Conservation (phyloP, 2,329 filamentous ascomycete species). For the Myriosclerotinia curreyana region DNA sequence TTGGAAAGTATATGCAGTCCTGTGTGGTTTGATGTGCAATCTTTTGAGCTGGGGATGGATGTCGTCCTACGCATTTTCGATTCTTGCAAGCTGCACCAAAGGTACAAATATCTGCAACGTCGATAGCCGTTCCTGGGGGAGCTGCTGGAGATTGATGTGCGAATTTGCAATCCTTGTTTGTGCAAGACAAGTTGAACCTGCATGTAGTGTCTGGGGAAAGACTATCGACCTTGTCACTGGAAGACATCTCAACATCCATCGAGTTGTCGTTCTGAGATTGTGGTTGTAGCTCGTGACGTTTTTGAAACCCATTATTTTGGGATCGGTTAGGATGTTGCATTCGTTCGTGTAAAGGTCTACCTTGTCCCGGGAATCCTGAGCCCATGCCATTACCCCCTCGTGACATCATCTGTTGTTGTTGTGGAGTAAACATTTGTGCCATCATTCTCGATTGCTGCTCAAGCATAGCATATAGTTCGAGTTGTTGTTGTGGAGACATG, state of each 20-base stretch:
- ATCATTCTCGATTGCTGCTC: constrained; percentile 88
- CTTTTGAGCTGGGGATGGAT: constrained; percentile 85
- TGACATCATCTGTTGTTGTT: constrained; percentile 43
- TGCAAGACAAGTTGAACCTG: constrained; percentile 86
- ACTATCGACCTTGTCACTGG: constrained; percentile 50
- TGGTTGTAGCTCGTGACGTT: constrained; percentile 30
- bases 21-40: constrained; percentile 75
- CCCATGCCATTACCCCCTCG: constrained; percentile 45
- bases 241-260: constrained; percentile 60
- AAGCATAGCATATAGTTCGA: constrained; percentile 72
- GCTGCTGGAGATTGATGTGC: constrained; percentile 93
- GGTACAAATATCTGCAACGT: constrained; percentile 74
- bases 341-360: constrained; percentile 71
- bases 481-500: constrained; percentile 66
- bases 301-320: constrained; percentile 28
- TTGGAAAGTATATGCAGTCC: constrained; percentile 87
- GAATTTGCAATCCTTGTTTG: constrained; percentile 85
- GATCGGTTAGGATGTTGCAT: constrained; percentile 47
- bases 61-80: constrained; percentile 84
- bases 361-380: constrained; percentile 44
- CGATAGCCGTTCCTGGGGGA: constrained; percentile 70
- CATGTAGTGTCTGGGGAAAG: constrained; percentile 70
- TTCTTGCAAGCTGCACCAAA: constrained; percentile 95
- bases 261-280: constrained; percentile 35
- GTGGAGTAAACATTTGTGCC: constrained; percentile 57